Evolutionary conservation across 1,139 yeast species (phyloP), one percentile per base, ranked within the genome.

Genomic region (Geotrichum restrictum): DNA sequence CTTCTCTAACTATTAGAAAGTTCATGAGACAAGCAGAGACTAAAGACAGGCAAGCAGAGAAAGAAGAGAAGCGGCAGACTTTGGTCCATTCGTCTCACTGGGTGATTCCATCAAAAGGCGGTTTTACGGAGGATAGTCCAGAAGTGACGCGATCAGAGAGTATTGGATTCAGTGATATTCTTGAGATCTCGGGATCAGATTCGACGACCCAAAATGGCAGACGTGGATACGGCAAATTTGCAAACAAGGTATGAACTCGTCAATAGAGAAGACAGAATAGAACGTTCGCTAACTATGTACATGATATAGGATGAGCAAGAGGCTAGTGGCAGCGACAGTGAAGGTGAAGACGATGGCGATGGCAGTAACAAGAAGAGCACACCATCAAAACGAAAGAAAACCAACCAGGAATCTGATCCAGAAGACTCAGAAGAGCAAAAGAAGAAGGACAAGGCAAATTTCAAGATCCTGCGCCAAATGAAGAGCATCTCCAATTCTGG

Each of bases 51-150:
- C 69, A 65, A 39, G 62, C 66, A 41, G 65, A 67, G 44, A 68
- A 67, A 29, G 74, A 72, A 38, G 73, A 69, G 33, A 59, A 65
- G 19, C 62, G 61, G 29, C 72, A 67, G 49, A 78, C 73, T 57
- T 64, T 78, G 27, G 70, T 69, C 46, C 86, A 80, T 63, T 55
- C 68, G 18, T 81, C 84, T 31, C 83, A 79, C 68, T 82, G 88
- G 88, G 72, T 69, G 19, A 66, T 78, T n/a, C 47, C 22, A 27
- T 27, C 38, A 6, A 36, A 29, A 16, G 44, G 33, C 29, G 45
- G 47, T 3, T 42, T 36, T 2, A 36, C 33, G 13, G 44, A 16
- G 19, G 52, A 42, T 13, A 48, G 50, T n/a, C 38, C 53, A 10
- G 51, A 43, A 36, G 41, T n/a, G 3, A 16, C 41, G 19, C 14